Percentiles rank a stretch among this genome's conserved stretches.
These are phyloP conservation scores for Podospora comata DNA, from an alignment of 495 filamentous ascomycete species.

Conservation along the genomic window DNA sequence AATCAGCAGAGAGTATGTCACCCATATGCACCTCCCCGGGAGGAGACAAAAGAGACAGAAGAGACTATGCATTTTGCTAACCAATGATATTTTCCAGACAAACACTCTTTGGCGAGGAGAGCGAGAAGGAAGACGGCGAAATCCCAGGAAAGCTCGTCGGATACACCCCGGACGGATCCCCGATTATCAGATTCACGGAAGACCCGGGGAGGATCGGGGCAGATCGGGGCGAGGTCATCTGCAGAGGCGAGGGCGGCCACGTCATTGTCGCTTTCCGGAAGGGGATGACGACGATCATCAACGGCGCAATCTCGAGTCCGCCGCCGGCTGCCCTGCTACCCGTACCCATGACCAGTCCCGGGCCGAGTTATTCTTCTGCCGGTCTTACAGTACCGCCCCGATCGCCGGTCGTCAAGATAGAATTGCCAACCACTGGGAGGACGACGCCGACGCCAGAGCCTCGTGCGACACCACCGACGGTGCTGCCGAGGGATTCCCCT, in stretches of 20 bases:
- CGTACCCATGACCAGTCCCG: neutral
- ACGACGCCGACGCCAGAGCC: neutral
- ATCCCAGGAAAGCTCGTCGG: slow-evolving; percentile 27
- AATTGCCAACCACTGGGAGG: slow-evolving; percentile 1
- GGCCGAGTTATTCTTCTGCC: neutral
- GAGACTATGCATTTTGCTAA: slow-evolving; percentile 5
- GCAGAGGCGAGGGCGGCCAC: slow-evolving; percentile 19
- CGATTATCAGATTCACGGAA: slow-evolving; percentile 30
- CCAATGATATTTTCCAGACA: slow-evolving; percentile 16
- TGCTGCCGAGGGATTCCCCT: slow-evolving; percentile 1
- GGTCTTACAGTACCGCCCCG: slow-evolving; percentile 1
- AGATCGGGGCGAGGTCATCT: slow-evolving; percentile 29
- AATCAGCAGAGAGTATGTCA: slow-evolving; percentile 35
- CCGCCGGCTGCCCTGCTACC: neutral
- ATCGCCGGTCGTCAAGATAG: slow-evolving; percentile 11
- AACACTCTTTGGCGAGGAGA: slow-evolving; percentile 30
- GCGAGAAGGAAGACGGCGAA: slow-evolving; percentile 26
- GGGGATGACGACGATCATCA: slow-evolving; percentile 22
- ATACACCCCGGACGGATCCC: slow-evolving; percentile 36
- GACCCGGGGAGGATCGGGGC: slow-evolving; percentile 22
- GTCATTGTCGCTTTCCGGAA: slow-evolving; percentile 31
- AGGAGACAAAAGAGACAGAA: neutral
- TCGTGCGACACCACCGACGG: neutral
- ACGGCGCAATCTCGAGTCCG: slow-evolving; percentile 2
- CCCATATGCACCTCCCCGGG: neutral